Evolutionary conservation across 2,329 filamentous ascomycete species (phyloP), one percentile per base, ranked within the genome.

Genomic region (Xylariaceae sp.): DNA sequence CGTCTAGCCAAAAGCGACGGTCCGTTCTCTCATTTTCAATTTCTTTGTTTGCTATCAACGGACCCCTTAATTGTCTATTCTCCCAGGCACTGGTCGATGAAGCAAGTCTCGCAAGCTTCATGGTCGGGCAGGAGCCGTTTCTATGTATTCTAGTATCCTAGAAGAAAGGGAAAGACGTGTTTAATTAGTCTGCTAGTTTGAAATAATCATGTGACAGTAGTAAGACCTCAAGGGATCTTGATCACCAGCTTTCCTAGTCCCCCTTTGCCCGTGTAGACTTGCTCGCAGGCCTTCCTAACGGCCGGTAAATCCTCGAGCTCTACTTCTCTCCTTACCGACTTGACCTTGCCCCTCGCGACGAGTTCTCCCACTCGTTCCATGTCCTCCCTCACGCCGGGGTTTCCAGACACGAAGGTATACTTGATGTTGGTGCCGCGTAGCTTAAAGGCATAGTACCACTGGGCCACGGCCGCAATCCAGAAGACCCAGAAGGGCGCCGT

Each of bases 391-490:
- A 63, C 63, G 2, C 73, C 70, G 0, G 71, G 66, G 16, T 79
- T 65, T 0, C 76, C 77, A 3, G 79, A 81, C 24, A 80, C 61
- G 29, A 79, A 74, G 9, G 72, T 71, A 40, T 78, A 73, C 57
- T 70, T 67, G 36, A 80, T 72, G 3, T 66, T 67, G 8, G 78
- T 81, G 3, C 79, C 76, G 10, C 72, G 60, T 3, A 79, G 60
- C 64, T 72, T 69, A 63, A 74, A 76, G 20, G 56, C 60, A 53
- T 80, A 77, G 59, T 67, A 76, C 55, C 70, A 59, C 30, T 55
- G 53, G 20, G 15, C 42, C 23, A 44, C 32, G 21, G 42, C 21
- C 42, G 52, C 27, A 9, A 15, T 13, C 53, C 53, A 55, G 20
- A 68, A 68, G 24, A 79, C 48, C 67, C 76, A 75, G n/a, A 65